Percentiles rank a stretch among this genome's conserved stretches.
Conservation (phyloP, 129 eudicot genomes). For the Flaveria sonorensis region DNA sequence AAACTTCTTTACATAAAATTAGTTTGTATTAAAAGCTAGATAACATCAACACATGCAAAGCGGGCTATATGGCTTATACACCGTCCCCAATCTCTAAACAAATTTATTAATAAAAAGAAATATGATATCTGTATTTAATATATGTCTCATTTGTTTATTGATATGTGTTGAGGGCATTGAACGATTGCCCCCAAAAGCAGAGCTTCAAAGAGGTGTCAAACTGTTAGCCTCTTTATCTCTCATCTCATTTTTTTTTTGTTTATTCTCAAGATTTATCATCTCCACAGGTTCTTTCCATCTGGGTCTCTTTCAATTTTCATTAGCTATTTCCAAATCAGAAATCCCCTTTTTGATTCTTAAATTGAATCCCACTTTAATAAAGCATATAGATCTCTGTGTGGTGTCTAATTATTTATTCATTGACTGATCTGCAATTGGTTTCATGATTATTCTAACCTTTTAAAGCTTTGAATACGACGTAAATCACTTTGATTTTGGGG, state of each 20-base stretch:
- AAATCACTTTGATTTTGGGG: slow-evolving; percentile 41
- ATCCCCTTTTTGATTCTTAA: slow-evolving; percentile 31
- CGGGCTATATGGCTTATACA: slow-evolving; percentile 35
- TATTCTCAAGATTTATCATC: background rate
- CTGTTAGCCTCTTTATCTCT: background rate
- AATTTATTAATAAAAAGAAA: background rate
- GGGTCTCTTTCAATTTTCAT: slow-evolving; percentile 23
- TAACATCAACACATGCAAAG: slow-evolving; percentile 29
- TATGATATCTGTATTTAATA: background rate
- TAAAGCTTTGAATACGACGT: slow-evolving; percentile 45
- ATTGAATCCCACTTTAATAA: slow-evolving; percentile 29
- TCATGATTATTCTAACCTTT: slow-evolving; percentile 48
- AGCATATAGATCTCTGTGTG: slow-evolving; percentile 34
- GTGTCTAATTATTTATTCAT: slow-evolving; percentile 34
- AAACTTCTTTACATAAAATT: no score
- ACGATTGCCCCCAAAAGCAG: slow-evolving; percentile 29
- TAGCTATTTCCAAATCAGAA: background rate
- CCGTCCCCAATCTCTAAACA: slow-evolving; percentile 21
- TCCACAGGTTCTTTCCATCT: slow-evolving; percentile 31
- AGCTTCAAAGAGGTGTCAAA: background rate
- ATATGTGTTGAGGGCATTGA: slow-evolving; percentile 4
- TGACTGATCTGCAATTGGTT: slow-evolving; percentile 44
- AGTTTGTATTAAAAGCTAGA: background rate
- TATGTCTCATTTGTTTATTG: background rate
- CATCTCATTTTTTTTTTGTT: background rate